phyloP scores from a whole-genome alignment of 768 basidiomycete genomes.

The Panaeolus cyanescens region DNA sequence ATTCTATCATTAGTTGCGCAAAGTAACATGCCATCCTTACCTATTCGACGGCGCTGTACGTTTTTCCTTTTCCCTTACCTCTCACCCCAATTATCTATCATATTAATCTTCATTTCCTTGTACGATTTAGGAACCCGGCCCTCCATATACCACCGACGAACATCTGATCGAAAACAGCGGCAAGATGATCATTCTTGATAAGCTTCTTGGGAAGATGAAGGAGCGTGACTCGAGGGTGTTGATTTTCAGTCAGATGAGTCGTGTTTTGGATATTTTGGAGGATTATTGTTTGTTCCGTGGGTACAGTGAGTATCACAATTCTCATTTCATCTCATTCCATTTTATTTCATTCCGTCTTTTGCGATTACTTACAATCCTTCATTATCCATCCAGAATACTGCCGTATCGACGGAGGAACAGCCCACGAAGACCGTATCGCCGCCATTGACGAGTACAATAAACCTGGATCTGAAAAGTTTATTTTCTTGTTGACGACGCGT shows the following conservation, averaged over 20 bases:
- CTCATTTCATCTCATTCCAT: neutral
- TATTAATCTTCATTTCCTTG: neutral
- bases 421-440: conserved; percentile 93
- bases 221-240: conserved; percentile 92
- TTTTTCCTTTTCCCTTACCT: conserved; percentile 16
- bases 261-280: conserved; percentile 96
- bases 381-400: conserved; percentile 87
- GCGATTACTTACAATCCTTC: neutral
- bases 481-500: conserved; percentile 94
- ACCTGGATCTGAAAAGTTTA: conserved; percentile 91
- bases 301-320: conserved; percentile 64
- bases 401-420: conserved; percentile 93
- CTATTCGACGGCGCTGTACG: conserved; percentile 90
- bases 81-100: no score
- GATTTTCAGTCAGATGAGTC: conserved; percentile 99
- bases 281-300: conserved; percentile 93
- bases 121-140: conserved; percentile 82
- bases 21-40: conserved; percentile 90
- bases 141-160: conserved; percentile 97
- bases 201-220: conserved; percentile 84
- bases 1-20: conserved; percentile 53
- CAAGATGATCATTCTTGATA: conserved; percentile 98
- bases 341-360: neutral
- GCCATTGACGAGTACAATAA: conserved; percentile 99
- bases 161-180: conserved; percentile 93